These are phyloP conservation scores for Leishmania lainsoni DNA, from an alignment of 208 protist species.

Conservation along the genomic window DNA sequence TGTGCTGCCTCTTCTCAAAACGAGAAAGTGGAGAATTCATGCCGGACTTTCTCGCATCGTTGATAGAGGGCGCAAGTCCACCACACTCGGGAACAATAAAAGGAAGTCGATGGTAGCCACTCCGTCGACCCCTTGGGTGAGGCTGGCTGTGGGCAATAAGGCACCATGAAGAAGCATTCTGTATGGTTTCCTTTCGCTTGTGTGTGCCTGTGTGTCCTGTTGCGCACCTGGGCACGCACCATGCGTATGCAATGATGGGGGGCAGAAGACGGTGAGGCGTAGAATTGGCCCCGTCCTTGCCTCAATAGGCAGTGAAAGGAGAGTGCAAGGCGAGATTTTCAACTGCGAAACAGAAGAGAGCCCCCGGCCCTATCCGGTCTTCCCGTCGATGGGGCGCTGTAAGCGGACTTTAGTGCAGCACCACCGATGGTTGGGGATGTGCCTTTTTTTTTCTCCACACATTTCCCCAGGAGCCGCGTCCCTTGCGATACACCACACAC, in stretches of 20 bases:
- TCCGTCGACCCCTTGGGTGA: background rate
- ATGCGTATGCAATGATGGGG: background rate
- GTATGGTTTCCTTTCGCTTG: background rate
- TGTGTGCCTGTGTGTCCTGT: no score
- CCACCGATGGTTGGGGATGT: background rate
- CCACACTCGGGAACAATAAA: background rate
- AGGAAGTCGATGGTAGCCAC: background rate
- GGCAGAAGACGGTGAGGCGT: background rate
- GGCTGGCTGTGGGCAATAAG: background rate
- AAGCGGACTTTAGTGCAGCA: background rate
- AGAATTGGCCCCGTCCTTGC: background rate
- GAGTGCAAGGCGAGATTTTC: background rate
- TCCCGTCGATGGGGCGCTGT: background rate
- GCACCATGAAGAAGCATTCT: background rate
- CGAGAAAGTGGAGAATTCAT: background rate
- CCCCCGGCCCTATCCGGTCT: background rate
- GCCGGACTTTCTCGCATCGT: background rate
- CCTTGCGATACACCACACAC: background rate
- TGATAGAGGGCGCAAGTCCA: background rate
- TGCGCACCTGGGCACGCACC: background rate
- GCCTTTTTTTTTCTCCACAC: background rate
- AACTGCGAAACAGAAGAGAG: background rate
- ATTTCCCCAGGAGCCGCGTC: background rate
- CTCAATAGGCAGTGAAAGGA: background rate
- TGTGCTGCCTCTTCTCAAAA: background rate